Evolutionary conservation across 2,329 filamentous ascomycete species (phyloP), one percentile per base, ranked within the genome.

Genomic region (Trichoderma sp.): DNA sequence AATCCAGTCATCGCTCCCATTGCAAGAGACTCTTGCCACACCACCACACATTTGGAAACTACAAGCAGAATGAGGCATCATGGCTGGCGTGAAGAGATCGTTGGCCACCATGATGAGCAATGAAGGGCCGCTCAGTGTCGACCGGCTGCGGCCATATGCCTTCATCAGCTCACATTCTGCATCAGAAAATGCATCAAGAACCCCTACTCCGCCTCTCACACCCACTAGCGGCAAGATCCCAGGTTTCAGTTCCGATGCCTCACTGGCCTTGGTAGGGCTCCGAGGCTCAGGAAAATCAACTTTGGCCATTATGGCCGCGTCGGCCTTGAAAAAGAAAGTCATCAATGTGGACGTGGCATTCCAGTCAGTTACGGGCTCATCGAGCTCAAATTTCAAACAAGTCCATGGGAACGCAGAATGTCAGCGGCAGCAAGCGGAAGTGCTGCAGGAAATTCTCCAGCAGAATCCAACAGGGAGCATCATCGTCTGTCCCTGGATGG

Each of bases 61-160:
- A 24, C 29, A 16, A 33, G 6, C 63, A 49, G 55, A 37, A 67
- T 67, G 63, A 67, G 5, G 40, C 29, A 59, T 67, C 43, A 67
- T 67, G 63, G 63, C 63, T n/a, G 63, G 63, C 27, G 63, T 67
- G 11, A 67, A 67, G 27, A 67, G 63, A 59, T 58, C 63, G 55
- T 58, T 67, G 55, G 55, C 55, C 24, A 6, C 40, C 14, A 59
- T 67, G 55, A 49, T 37, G 63, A 49, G 10, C 63, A 67, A 29
- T 52, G 63, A 59, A 56, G 63, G 27, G 5, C 40, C 24, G 6
- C 37, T 58, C 55, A 3, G 29, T n/a, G 55, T 58, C 55, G 63
- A 52, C n/a, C 55, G 63, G 21, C 31, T 52, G 52, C 33, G 21
- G 55, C 40, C 29, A 7, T 27, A 35, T 49, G 31, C 53, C 29